A percentile compares a stretch with the other conserved stretches of the same genome.
Evolutionary conservation across 257 asterid genomes (phyloP).

Genomic region (Ballota nigra): DNA sequence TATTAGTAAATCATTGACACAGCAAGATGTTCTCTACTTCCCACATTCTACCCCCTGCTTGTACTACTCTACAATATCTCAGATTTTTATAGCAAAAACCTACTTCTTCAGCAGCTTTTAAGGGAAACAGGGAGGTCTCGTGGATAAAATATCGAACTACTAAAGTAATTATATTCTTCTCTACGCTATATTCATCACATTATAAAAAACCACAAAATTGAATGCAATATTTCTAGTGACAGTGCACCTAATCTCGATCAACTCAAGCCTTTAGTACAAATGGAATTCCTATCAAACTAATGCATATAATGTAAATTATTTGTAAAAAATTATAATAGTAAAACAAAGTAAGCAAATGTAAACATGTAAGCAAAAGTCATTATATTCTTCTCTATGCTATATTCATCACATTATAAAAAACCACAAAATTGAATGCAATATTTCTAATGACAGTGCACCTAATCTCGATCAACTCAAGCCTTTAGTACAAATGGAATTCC

Average conservation of each 20-base stretch:
- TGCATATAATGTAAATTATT: not conserved
- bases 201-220: not conserved
- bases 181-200: not conserved
- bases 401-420: too few species aligned
- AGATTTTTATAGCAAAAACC: not conserved
- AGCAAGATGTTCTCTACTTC: not conserved
- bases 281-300: conserved; percentile 8
- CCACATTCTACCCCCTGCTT: not conserved
- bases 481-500: conserved; percentile 6
- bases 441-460: too few species aligned
- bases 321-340: not conserved
- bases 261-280: not conserved
- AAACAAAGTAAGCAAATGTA: not conserved
- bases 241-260: not conserved
- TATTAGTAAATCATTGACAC: not conserved
- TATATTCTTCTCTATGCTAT: too few species aligned
- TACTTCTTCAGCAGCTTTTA: not conserved
- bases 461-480: not conserved
- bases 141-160: not conserved
- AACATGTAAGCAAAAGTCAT: too few species aligned
- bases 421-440: too few species aligned
- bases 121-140: not conserved
- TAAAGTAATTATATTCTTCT: not conserved
- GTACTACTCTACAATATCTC: conserved; percentile 2
- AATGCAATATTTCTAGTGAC: too few species aligned